Conservation (phyloP, 257 asterid species). For the Lithospermum erythrorhizon region DNA sequence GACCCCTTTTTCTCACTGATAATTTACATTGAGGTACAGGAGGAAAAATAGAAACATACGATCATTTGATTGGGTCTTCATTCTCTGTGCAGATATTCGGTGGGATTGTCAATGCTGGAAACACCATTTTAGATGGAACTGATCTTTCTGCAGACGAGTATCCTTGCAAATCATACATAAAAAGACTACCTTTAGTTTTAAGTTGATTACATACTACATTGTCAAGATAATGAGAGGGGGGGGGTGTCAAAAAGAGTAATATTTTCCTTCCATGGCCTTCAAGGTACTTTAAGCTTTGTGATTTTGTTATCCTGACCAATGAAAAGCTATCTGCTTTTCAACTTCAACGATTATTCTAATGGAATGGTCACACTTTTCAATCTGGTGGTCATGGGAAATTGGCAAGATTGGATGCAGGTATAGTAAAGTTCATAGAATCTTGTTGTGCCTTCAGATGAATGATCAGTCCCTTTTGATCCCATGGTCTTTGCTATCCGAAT, state of each 20-base stretch:
- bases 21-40: too few species aligned
- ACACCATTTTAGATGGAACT: conserved; percentile 60
- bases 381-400: conserved; percentile 87
- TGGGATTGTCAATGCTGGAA: conserved; percentile 77
- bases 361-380: conserved; percentile 99
- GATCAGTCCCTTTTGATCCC: too few species aligned
- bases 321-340: conserved; percentile 82
- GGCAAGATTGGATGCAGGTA: conserved; percentile 99
- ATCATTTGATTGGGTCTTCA: not conserved
- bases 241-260: too few species aligned
- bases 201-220: not conserved
- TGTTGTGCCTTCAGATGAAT: too few species aligned
- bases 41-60: too few species aligned
- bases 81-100: conserved; percentile 67
- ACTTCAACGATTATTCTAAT: conserved; percentile 92
- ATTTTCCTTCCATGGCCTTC: too few species aligned
- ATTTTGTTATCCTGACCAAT: conserved; percentile 19
- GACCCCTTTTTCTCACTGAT: too few species aligned
- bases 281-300: not conserved
- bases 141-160: conserved; percentile 78
- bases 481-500: too few species aligned
- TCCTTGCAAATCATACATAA: conserved; percentile 31
- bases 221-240: not conserved
- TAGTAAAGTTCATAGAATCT: conserved; percentile 1
- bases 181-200: too few species aligned